phyloP scores from a whole-genome alignment of 2,329 filamentous ascomycete genomes.

The Aspergillus pseudonomiae region DNA sequence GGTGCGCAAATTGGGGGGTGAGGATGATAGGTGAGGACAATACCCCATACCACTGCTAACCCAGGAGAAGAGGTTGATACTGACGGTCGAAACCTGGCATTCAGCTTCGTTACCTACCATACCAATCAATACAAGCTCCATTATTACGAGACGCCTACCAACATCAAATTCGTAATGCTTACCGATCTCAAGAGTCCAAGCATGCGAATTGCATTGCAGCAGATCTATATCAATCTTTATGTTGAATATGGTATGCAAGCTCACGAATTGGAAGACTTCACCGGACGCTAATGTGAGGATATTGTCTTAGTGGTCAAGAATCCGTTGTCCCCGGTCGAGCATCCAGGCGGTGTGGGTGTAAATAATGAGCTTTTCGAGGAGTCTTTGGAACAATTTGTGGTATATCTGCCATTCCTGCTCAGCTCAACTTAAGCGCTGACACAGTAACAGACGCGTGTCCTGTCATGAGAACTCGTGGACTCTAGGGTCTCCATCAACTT shows the following conservation, averaged over 20 bases:
- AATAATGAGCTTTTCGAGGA: constrained; percentile 68
- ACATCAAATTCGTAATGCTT: constrained; percentile 94
- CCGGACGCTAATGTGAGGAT: neutral
- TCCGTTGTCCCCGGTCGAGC: constrained; percentile 63
- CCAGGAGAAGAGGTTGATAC: neutral
- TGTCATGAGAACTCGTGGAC: constrained; percentile 26
- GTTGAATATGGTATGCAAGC: constrained; percentile 77
- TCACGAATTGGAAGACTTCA: neutral
- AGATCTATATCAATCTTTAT: constrained; percentile 98
- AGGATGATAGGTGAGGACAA: constrained; percentile 69
- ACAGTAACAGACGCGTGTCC: constrained; percentile 33
- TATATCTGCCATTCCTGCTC: constrained; percentile 30
- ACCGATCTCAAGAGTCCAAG: constrained; percentile 87
- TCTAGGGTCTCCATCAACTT: neutral
- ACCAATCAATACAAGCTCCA: constrained; percentile 97
- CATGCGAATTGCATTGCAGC: constrained; percentile 91
- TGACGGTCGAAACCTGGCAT: constrained; percentile 19
- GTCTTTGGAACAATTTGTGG: constrained; percentile 56
- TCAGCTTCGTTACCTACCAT: constrained; percentile 86
- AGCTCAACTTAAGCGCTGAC: constrained; percentile 21
- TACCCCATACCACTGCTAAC: neutral
- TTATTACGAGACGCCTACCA: constrained; percentile 97
- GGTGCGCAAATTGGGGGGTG: constrained; percentile 90
- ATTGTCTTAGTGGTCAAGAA: constrained; percentile 63
- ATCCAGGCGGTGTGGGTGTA: constrained; percentile 63